A percentile compares a stretch with the other conserved stretches of the same genome.
Evolutionary conservation across 2,329 filamentous ascomycete species (phyloP).

Genomic region (Coniochaeta hoffmannii): DNA sequence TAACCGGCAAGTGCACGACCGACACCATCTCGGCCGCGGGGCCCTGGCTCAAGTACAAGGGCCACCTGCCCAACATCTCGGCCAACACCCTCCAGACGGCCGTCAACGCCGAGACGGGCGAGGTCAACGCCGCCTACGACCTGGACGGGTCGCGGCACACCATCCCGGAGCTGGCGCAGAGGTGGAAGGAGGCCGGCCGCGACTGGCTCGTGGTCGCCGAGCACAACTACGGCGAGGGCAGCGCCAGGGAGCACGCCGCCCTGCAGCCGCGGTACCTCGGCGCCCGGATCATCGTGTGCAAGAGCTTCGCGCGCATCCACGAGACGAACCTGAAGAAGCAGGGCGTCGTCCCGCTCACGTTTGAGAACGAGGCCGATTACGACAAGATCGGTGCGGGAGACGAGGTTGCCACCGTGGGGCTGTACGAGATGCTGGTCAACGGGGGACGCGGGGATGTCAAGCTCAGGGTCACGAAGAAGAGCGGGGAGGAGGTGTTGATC

Average conservation of each 20-base stretch:
- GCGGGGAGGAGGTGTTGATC: conserved; percentile 60
- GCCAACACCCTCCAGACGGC: conserved; percentile 97
- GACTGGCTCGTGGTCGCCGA: conserved; percentile 95
- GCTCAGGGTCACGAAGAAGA: conserved; percentile 56
- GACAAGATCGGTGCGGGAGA: conserved; percentile 78
- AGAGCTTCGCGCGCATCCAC: conserved; percentile 82
- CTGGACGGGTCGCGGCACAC: conserved; percentile 64
- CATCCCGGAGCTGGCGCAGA: conserved; percentile 79
- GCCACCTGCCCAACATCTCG: conserved; percentile 94
- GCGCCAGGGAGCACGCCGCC: conserved; percentile 80
- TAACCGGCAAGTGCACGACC: conserved; percentile 96
- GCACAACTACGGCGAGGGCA: conserved; percentile 93
- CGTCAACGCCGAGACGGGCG: conserved; percentile 82
- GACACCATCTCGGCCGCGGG: conserved; percentile 98
- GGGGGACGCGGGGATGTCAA: conserved; percentile 72
- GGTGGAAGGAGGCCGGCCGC: conserved; percentile 68
- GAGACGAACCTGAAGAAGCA: conserved; percentile 96
- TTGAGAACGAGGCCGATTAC: conserved; percentile 83
- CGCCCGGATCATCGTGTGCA: conserved; percentile 73
- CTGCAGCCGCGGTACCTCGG: conserved; percentile 79
- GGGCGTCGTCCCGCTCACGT: conserved; percentile 89
- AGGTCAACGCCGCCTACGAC: conserved; percentile 91
- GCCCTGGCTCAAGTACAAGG: conserved; percentile 98
- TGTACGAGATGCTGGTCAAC: conserved; percentile 72
- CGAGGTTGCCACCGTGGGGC: conserved; percentile 70